phyloP scores from a whole-genome alignment of 2,329 filamentous ascomycete species.

The Tolypocladium paradoxum region DNA sequence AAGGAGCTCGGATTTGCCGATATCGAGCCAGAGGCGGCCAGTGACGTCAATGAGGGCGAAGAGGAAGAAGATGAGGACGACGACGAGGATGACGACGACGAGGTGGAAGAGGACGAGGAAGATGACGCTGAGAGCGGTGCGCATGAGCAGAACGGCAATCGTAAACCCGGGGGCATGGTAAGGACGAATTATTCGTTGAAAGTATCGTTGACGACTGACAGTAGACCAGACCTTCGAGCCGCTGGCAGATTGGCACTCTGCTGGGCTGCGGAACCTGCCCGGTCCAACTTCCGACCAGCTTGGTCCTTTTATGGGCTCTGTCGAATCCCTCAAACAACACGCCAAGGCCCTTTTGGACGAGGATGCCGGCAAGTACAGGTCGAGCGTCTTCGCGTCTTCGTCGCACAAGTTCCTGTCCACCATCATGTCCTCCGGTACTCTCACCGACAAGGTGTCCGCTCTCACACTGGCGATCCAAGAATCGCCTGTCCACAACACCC shows the following conservation, averaged over 20 bases:
- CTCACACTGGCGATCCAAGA: constrained; percentile 91
- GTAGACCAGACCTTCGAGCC: constrained; percentile 42
- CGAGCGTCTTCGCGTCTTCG: constrained; percentile 66
- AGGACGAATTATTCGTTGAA: constrained; percentile 6
- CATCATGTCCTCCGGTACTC: constrained; percentile 91
- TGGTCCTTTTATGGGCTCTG: constrained; percentile 29
- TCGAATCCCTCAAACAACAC: constrained; percentile 52
- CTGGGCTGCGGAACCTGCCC: constrained; percentile 32
- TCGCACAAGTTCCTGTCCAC: constrained; percentile 94
- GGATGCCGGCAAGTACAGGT: constrained; percentile 66
- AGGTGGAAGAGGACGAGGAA: constrained; percentile 16
- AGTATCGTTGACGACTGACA: constrained; percentile 22
- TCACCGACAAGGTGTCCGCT: constrained; percentile 94
- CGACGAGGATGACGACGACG: constrained; percentile 17
- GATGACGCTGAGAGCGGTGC: constrained; percentile 12
- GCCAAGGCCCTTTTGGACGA: constrained; percentile 64
- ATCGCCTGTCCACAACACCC: constrained; percentile 85
- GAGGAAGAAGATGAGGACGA: constrained; percentile 19
- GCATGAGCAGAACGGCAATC: constrained; percentile 15
- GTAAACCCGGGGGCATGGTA: constrained; percentile 25
- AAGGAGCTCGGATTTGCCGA: constrained; percentile 27
- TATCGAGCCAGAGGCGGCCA: constrained; percentile 21
- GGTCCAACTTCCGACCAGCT: constrained; percentile 32
- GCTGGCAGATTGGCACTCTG: constrained; percentile 45
- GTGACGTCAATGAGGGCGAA: constrained; percentile 26